Conservation (phyloP, 352 stramenopile genomes). For the Blastocystis sp. region DNA sequence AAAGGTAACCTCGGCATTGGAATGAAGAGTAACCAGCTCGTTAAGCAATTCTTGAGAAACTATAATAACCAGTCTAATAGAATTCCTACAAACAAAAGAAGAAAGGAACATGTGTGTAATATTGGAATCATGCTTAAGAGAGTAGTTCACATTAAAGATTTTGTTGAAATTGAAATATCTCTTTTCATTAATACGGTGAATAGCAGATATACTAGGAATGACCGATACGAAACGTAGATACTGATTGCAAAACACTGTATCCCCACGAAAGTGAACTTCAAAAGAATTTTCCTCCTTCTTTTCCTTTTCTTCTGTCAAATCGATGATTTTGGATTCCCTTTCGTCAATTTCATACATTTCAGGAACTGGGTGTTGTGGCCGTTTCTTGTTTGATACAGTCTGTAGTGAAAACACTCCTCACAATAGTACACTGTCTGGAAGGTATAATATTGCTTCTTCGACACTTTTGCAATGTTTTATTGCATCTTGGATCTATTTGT, state of each 20-base stretch:
- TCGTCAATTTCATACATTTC: background rate
- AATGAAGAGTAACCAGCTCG: background rate
- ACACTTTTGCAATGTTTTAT: slow-evolving; percentile 12
- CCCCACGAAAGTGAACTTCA: slow-evolving; percentile 24
- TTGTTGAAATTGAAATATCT: slow-evolving; percentile 24
- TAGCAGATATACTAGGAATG: background rate
- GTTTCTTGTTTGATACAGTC: background rate
- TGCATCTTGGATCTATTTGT: slow-evolving; percentile 18
- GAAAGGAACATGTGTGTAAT: slow-evolving; percentile 42
- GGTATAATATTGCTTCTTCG: slow-evolving; percentile 23
- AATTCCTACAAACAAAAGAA: slow-evolving; percentile 6
- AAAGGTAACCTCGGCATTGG: slow-evolving; percentile 8
- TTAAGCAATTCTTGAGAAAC: background rate
- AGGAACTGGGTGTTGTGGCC: background rate
- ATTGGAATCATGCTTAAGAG: background rate
- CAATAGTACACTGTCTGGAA: background rate
- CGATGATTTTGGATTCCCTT: background rate
- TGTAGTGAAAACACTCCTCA: background rate
- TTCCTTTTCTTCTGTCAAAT: background rate
- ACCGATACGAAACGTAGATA: background rate
- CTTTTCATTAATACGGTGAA: background rate
- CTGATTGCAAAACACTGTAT: slow-evolving; percentile 46
- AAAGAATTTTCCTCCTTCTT: slow-evolving; percentile 3
- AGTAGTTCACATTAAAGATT: background rate
- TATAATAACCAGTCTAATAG: background rate